Conservation (phyloP, 306 rosid species). For the Corylus avellana region DNA sequence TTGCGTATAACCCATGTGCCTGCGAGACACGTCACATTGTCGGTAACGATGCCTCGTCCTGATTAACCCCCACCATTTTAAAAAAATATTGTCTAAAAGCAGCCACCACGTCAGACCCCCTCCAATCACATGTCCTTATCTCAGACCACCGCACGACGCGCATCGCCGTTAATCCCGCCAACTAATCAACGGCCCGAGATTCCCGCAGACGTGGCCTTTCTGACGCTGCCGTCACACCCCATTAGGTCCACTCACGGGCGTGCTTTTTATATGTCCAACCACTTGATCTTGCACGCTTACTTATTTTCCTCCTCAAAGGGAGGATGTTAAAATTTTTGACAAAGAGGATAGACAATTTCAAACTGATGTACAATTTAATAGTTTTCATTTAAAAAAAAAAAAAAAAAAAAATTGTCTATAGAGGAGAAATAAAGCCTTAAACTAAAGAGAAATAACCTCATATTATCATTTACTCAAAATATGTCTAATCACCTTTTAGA, state of each 20-base stretch:
- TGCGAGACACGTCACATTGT: conserved; percentile 49
- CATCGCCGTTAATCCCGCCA: conserved; percentile 33
- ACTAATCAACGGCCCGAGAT: conserved; percentile 35
- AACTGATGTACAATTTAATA: too few species aligned
- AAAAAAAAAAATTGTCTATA: too few species aligned
- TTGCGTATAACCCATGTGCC: conserved; percentile 27
- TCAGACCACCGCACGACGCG: conserved; percentile 28
- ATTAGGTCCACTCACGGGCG: conserved; percentile 22
- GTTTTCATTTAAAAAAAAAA: too few species aligned
- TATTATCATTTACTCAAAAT: too few species aligned
- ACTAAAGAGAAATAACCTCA: too few species aligned
- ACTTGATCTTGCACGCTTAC: background rate
- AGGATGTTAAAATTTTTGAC: too few species aligned
- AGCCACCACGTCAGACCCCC: conserved; percentile 47
- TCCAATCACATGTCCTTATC: conserved; percentile 25
- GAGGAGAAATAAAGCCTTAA: too few species aligned
- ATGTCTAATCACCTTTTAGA: too few species aligned
- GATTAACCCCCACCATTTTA: conserved; percentile 11
- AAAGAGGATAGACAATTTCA: too few species aligned
- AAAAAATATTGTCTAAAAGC: background rate
- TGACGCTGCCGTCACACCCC: conserved; percentile 31
- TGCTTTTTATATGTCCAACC: background rate
- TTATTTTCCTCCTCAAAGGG: background rate
- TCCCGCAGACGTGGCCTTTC: conserved; percentile 26
- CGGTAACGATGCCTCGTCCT: conserved; percentile 22